Base-by-base conservation (phyloP, 169 alveolate species). In the Babesia gibsoni region DNA sequence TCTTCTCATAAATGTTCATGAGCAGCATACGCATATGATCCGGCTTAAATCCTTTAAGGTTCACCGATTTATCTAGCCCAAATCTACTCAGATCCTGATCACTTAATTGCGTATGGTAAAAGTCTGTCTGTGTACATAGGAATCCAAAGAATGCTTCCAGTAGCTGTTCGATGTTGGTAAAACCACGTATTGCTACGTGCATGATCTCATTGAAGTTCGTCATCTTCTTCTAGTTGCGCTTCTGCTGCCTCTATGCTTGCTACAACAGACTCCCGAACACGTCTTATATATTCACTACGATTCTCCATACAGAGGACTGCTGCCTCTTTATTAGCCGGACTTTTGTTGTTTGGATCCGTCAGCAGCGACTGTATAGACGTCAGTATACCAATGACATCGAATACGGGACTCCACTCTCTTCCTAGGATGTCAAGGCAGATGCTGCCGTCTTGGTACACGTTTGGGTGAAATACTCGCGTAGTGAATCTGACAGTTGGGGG, bases 321-420 rank as follows among this genome's bases (percentile, higher is more conserved):
- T 6, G 99, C 99, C 83, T 94, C 98, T 52, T 89, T 93, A 83
- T 96, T 96, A 14, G 99, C 99, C 39, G 99, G 99, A 52, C 97
- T 91, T 67, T 94, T 88, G 39, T 98, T 98, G 72, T 97, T 97
- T 2, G 99, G 99, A 64, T 97, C 99, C 57, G 94, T 93, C 39
- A 97, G 84, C 54, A 97, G 88, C 49, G 98, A 94, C 72, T 96
- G 98, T 36, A 97, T 96, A 0, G 99, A 95, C 4, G 98, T 95
- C 45, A 97, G 92, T 50, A 97, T 94, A 36, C 98, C 98, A 65
- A 95, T 91, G 35, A 97, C 94, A 86, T 97, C 99, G 80, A 95
- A 96, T 65, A 96, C 94, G 5, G 99, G 98, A 63, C 98, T 93
- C 99, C 99, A 97, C 84, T 96, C 98, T 61, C 94, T 95, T 81